These are phyloP conservation scores for Lachnellula cervina DNA, from an alignment of 2,329 filamentous ascomycete genomes.

Conservation along the genomic window DNA sequence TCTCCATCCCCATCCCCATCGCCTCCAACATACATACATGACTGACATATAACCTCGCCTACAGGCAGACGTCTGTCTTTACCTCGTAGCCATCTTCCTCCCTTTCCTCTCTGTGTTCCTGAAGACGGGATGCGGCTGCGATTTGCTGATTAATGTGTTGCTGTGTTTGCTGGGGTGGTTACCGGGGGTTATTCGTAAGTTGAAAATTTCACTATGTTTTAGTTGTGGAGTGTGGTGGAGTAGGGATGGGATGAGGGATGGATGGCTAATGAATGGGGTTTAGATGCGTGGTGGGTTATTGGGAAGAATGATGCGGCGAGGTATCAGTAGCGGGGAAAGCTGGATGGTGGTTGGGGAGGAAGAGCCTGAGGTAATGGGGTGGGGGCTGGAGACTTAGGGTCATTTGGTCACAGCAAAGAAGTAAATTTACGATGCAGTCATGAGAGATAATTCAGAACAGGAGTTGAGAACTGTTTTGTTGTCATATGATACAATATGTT, in stretches of 20 bases:
- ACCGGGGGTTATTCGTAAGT: conserved; percentile 29
- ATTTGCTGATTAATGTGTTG: conserved; percentile 38
- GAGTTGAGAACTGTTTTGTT: conserved; percentile 17
- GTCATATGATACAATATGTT: conserved; percentile 17
- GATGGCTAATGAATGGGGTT: not conserved
- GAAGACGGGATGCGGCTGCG: conserved; percentile 34
- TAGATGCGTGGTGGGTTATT: conserved; percentile 30
- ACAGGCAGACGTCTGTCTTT: conserved; percentile 24
- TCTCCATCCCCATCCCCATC: too few species aligned
- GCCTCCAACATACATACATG: too few species aligned
- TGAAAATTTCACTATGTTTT: too few species aligned
- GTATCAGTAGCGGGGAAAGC: not conserved
- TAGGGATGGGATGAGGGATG: too few species aligned
- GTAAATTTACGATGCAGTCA: too few species aligned
- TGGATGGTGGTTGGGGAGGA: too few species aligned
- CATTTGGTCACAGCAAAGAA: too few species aligned
- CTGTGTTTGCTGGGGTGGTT: conserved; percentile 34
- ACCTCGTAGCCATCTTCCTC: conserved; percentile 28
- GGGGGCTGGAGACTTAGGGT: not conserved
- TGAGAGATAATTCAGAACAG: not conserved
- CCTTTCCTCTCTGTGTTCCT: conserved; percentile 33
- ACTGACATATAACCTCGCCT: too few species aligned
- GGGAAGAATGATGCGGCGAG: conserved; percentile 24
- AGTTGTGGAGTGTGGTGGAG: too few species aligned
- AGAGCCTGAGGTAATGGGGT: not conserved